These are phyloP conservation scores for Aspergillus viridinutans DNA, from an alignment of 2,329 filamentous ascomycete species.

Conservation along the genomic window DNA sequence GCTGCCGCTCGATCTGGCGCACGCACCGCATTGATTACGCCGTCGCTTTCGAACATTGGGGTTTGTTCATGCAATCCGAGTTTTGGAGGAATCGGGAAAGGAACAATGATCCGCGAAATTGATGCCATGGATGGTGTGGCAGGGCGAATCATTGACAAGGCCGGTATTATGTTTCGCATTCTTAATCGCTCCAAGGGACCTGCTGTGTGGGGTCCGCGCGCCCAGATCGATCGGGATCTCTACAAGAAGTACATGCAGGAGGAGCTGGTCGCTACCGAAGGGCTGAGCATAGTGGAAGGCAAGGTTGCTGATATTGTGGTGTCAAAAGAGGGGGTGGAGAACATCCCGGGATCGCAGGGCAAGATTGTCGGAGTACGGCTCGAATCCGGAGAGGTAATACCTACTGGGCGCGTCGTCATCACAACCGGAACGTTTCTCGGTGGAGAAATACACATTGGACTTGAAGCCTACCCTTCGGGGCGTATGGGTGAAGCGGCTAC, in stretches of 20 bases:
- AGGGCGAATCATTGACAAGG: constrained; percentile 84
- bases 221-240: constrained; percentile 86
- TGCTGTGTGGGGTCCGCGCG: constrained; percentile 93
- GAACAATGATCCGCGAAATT: constrained; percentile 90
- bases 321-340: constrained; percentile 50
- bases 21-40: constrained; percentile 83
- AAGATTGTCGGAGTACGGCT: constrained; percentile 80
- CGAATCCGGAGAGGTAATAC: constrained; percentile 80
- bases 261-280: constrained; percentile 73
- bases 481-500: constrained; percentile 93
- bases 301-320: constrained; percentile 91
- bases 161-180: constrained; percentile 88
- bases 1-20: constrained; percentile 86
- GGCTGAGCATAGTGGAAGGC: constrained; percentile 74
- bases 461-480: constrained; percentile 79
- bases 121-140: constrained; percentile 91
- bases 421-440: constrained; percentile 95
- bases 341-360: constrained; percentile 52
- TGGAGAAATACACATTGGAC: constrained; percentile 92
- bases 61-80: constrained; percentile 96
- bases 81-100: constrained; percentile 97
- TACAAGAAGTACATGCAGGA: constrained; percentile 90
- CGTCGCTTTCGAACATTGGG: constrained; percentile 80
- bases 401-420: constrained; percentile 79
- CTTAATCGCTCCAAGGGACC: constrained; percentile 87